Conservation (phyloP, 345 rosid species). For the Carallia pectinifolia region DNA sequence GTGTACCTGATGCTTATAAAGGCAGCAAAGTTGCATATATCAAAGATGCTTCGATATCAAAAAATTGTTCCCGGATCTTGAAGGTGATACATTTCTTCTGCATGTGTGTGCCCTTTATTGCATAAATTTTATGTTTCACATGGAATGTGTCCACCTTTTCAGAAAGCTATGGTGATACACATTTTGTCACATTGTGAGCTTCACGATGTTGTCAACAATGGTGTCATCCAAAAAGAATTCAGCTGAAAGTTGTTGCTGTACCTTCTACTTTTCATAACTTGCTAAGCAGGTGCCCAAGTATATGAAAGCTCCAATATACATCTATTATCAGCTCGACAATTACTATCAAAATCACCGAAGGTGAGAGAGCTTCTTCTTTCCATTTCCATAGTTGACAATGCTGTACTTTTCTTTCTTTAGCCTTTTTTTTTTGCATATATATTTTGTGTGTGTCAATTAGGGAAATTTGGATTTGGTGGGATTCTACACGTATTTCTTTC, state of each 20-base stretch:
- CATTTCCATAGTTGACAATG: constrained; percentile 5
- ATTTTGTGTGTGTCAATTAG: background rate
- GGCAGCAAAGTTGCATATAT: constrained; percentile 56
- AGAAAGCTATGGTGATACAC: background rate
- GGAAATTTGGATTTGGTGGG: background rate
- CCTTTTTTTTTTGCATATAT: background rate
- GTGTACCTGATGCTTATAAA: constrained; percentile 56
- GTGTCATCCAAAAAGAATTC: background rate
- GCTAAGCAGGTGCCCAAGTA: constrained; percentile 54
- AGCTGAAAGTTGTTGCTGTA: background rate
- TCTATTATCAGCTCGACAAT: constrained; percentile 86
- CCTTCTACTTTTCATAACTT: constrained; percentile 1
- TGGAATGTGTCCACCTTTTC: too few species aligned
- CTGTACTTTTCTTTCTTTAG: background rate
- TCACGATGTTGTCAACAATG: constrained; percentile 1
- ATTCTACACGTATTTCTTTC: too few species aligned
- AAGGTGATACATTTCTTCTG: constrained; percentile 42
- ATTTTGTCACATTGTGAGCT: background rate
- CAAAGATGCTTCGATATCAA: constrained; percentile 51
- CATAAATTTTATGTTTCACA: background rate
- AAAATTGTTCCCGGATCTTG: constrained; percentile 57
- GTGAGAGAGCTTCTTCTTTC: constrained; percentile 34
- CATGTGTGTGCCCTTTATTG: background rate
- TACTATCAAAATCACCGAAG: constrained; percentile 83
- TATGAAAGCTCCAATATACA: constrained; percentile 84